Evolutionary conservation across 352 stramenopile species (phyloP).

Genomic region (Poterioochromonas sp.): DNA sequence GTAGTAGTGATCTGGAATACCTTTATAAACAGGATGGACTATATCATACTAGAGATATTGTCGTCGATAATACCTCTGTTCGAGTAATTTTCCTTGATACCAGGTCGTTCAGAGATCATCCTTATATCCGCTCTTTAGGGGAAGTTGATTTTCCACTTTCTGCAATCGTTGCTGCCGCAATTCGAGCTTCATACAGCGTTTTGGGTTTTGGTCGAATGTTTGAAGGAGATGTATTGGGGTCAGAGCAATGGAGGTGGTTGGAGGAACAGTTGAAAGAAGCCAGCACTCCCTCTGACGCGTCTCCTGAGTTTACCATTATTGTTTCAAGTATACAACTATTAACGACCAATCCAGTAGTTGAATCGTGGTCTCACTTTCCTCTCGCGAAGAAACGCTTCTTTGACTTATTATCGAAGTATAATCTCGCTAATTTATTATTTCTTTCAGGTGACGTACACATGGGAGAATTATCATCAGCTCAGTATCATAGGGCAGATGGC

Average conservation of each 20-base stretch:
- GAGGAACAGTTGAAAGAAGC: constrained; percentile 37
- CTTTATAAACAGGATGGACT: constrained; percentile 35
- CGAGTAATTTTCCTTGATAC: constrained; percentile 60
- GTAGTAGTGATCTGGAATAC: background rate
- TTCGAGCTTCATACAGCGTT: constrained; percentile 20
- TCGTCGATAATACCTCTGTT: constrained; percentile 35
- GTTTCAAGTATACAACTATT: constrained; percentile 59
- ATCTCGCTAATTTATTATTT: constrained; percentile 46
- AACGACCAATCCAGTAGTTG: constrained; percentile 59
- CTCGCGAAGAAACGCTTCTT: constrained; percentile 49
- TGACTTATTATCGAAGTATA: constrained; percentile 40
- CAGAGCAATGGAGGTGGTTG: constrained; percentile 59
- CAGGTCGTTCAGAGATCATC: constrained; percentile 51
- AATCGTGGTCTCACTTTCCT: constrained; percentile 63
- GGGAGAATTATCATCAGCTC: constrained; percentile 49
- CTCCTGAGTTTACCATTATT: constrained; percentile 41
- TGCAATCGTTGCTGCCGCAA: constrained; percentile 43
- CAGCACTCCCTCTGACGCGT: background rate
- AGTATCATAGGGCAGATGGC: background rate
- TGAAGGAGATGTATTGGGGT: constrained; percentile 48
- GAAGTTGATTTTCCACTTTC: constrained; percentile 43
- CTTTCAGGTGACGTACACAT: constrained; percentile 64
- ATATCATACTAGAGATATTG: constrained; percentile 35
- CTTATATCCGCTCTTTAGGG: constrained; percentile 55
- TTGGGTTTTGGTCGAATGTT: constrained; percentile 24